These are phyloP conservation scores for Mycogone perniciosa DNA, from an alignment of 2,329 filamentous ascomycete genomes.

Conservation along the genomic window DNA sequence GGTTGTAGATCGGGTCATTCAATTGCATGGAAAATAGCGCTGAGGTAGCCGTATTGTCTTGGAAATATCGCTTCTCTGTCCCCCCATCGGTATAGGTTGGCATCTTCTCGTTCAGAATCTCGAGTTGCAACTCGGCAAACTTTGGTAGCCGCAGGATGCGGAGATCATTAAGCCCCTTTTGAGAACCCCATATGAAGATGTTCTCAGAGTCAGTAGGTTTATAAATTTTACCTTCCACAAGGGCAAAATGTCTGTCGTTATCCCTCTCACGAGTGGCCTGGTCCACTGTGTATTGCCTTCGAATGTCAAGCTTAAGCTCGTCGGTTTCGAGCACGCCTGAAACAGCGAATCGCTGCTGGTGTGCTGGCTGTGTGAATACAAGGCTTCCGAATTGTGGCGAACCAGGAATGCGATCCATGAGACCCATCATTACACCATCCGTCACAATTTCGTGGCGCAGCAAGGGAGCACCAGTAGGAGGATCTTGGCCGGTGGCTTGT, in stretches of 20 bases:
- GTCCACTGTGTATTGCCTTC: constrained; percentile 20
- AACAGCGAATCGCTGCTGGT: constrained; percentile 31
- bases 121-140: constrained; percentile 3
- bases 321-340: constrained; percentile 14
- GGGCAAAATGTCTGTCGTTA: neutral
- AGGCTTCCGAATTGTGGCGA: constrained; percentile 22
- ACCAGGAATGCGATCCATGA: constrained; percentile 25
- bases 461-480: constrained; percentile 16
- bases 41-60: constrained; percentile 8
- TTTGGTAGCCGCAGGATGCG: constrained; percentile 5
- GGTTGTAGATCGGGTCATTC: constrained; percentile 13
- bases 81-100: neutral
- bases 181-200: neutral
- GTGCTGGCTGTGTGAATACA: constrained; percentile 29
- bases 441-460: constrained; percentile 27
- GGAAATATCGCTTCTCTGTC: neutral
- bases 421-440: constrained; percentile 26
- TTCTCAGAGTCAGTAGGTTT: neutral
- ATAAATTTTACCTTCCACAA: neutral
- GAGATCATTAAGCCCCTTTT: constrained; percentile 1
- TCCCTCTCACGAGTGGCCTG: neutral
- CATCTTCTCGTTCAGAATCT: neutral
- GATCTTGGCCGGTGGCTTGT: neutral
- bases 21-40: constrained; percentile 14
- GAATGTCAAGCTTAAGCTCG: constrained; percentile 13